Conservation (phyloP, 495 filamentous ascomycete species). For the Saxophila tyrrhenica region DNA sequence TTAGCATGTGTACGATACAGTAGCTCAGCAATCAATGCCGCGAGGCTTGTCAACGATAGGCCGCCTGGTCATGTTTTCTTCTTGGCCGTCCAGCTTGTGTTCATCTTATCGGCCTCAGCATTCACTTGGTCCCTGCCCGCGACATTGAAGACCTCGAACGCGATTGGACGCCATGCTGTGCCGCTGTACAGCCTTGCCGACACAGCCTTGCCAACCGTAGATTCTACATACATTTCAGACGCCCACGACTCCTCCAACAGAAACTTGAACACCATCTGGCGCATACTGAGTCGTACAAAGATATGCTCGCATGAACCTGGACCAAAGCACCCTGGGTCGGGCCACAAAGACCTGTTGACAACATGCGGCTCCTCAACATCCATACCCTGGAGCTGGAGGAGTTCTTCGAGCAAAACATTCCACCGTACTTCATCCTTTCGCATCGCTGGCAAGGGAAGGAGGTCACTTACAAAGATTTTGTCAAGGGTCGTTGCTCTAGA, state of each 20-base stretch:
- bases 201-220: neutral
- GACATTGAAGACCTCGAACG: neutral
- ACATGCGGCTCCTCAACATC: conserved; percentile 16
- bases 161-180: neutral
- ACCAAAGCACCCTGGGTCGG: no score
- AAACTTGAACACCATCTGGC: neutral
- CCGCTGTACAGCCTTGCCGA: neutral
- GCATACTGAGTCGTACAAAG: neutral
- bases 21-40: neutral
- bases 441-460: conserved; percentile 14
- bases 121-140: no score
- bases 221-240: neutral
- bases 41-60: neutral
- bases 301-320: neutral
- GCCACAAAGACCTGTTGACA: neutral
- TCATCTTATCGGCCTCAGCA: no score
- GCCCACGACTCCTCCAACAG: neutral
- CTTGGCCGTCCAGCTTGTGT: no score
- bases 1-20: neutral
- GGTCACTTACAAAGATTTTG: conserved; percentile 13
- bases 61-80: neutral
- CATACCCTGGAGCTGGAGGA: conserved; percentile 5
- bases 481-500: neutral
- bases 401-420: conserved; percentile 2
- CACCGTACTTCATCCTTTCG: conserved; percentile 14